These are phyloP conservation scores for Beauveria brongniartii DNA, from an alignment of 2,329 filamentous ascomycete genomes.

Conservation along the genomic window DNA sequence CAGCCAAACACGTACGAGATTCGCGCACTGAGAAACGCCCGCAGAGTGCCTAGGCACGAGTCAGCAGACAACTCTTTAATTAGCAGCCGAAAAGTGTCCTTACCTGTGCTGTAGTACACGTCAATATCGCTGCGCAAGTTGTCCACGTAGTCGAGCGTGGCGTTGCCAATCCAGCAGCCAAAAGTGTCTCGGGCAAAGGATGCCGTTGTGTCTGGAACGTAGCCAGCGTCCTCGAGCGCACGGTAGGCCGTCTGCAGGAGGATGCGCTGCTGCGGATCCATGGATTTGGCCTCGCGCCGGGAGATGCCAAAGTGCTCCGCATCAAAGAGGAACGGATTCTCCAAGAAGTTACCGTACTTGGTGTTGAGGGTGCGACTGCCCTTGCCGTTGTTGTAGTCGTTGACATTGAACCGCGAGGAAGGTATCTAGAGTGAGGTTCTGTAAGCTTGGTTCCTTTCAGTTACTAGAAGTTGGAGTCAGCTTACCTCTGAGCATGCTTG, in stretches of 20 bases:
- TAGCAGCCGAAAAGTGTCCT: constrained; percentile 18
- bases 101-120: neutral
- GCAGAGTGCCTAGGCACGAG: constrained; percentile 23
- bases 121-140: constrained; percentile 12
- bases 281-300: neutral
- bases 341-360: neutral
- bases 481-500: neutral
- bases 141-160: constrained; percentile 19
- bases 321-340: neutral
- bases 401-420: neutral
- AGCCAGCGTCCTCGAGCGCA: constrained; percentile 10
- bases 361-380: neutral
- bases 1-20: constrained; percentile 29
- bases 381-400: neutral
- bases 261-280: constrained; percentile 14
- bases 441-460: neutral
- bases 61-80: constrained; percentile 18
- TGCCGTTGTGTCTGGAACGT: neutral
- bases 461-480: neutral
- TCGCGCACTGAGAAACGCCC: constrained; percentile 24
- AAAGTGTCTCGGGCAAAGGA: constrained; percentile 11
- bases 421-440: neutral
- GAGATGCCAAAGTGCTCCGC: neutral
- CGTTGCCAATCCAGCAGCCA: constrained; percentile 21
- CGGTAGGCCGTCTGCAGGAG: constrained; percentile 14